Conservation (phyloP, 495 filamentous ascomycete species). For the Penicillium herquei region DNA sequence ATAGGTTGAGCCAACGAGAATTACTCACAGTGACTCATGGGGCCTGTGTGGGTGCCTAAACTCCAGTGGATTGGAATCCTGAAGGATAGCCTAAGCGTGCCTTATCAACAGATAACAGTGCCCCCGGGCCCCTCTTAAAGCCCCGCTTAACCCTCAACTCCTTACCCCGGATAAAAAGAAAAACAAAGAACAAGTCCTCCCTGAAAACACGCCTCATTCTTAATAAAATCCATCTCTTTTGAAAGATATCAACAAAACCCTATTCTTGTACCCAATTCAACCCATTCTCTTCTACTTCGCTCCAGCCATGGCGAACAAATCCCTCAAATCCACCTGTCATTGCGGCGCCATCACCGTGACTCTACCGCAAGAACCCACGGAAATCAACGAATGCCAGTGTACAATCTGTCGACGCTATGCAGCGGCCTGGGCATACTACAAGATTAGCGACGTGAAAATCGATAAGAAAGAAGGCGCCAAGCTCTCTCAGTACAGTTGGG, state of each 20-base stretch:
- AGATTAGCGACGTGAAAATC: constrained; percentile 14
- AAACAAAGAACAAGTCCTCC: no score
- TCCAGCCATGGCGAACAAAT: constrained; percentile 6
- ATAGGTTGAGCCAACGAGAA: no score
- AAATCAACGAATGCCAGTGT: constrained; percentile 18
- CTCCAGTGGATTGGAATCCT: no score
- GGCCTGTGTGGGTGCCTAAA: no score
- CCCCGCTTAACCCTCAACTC: no score
- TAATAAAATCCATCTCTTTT: background rate
- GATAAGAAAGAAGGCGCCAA: constrained; percentile 11
- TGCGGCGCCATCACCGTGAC: constrained; percentile 13
- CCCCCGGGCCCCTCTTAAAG: no score
- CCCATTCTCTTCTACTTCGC: constrained; percentile 13
- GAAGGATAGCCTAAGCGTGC: no score
- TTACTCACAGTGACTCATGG: no score
- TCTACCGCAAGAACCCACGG: constrained; percentile 9
- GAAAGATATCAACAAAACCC: background rate
- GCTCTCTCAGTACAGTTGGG: constrained; percentile 12
- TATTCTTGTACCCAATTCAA: background rate
- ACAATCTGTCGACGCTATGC: constrained; percentile 18
- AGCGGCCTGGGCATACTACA: constrained; percentile 16
- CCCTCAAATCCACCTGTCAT: constrained; percentile 12
- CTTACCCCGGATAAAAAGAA: no score
- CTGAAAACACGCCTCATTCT: background rate
- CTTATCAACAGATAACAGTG: no score